A percentile compares a stretch with the other conserved stretches of the same genome.
phyloP scores from a whole-genome alignment of 129 eudicot genomes.

The Centaurea solstitialis region DNA sequence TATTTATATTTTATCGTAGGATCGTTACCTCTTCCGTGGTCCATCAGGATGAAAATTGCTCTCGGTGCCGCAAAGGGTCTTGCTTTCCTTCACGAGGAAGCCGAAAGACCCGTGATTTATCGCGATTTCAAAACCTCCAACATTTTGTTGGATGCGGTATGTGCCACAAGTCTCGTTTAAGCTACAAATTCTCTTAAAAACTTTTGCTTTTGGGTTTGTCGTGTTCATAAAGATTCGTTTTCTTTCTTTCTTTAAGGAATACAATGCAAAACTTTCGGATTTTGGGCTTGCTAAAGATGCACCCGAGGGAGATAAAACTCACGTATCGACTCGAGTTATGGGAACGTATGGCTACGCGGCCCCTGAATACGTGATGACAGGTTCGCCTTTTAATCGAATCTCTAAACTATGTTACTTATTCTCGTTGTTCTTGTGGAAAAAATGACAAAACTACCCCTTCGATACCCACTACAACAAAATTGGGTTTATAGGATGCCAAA shows the following conservation, averaged over 20 bases:
- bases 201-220: neutral
- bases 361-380: constrained; percentile 83
- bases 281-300: constrained; percentile 83
- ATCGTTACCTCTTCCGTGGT: constrained; percentile 78
- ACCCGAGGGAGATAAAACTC: constrained; percentile 77
- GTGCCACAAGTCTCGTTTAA: constrained; percentile 21
- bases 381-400: constrained; percentile 23
- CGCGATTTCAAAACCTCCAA: constrained; percentile 82
- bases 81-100: constrained; percentile 80
- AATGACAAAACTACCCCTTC: too few species aligned
- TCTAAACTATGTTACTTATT: neutral
- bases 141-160: constrained; percentile 68
- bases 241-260: constrained; percentile 40
- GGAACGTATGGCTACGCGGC: constrained; percentile 86
- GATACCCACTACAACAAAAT: neutral
- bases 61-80: constrained; percentile 80
- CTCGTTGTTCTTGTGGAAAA: neutral
- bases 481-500: neutral
- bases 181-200: neutral
- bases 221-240: neutral
- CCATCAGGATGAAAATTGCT: constrained; percentile 78
- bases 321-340: constrained; percentile 81
- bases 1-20: constrained; percentile 44
- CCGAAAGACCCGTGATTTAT: constrained; percentile 70
- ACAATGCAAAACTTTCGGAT: constrained; percentile 78